Evolutionary conservation across 768 basidiomycete species (phyloP), one percentile per base, ranked within the genome.

Genomic region (Hortiboletus campestris): DNA sequence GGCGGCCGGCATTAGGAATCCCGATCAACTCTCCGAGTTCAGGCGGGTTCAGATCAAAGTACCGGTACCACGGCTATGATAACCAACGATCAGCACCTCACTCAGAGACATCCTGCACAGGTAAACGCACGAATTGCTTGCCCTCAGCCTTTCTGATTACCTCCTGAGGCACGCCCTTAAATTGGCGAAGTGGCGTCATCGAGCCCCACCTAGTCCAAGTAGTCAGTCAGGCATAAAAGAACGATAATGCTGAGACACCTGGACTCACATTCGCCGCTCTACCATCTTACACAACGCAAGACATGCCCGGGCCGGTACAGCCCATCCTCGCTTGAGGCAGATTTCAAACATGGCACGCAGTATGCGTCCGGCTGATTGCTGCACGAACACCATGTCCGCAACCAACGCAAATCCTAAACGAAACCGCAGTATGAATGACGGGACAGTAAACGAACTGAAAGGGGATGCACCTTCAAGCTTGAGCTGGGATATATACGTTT

Each of bases 311-410:
- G 96, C 94, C 0, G 95, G 93, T 1, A 89, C 80, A 2, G 97
- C 93, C 97, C 97, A 99, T n/a, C 95, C 95, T 41, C 94, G 86
- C 75, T 96, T 97, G 56, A 98, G 75, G 69, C 95, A 98, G 53
- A 98, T 99, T 73, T 99, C 96, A 63, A 94, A 98, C 67, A 99
- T 91, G 16, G 96, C 96, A 19, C 94, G 92, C 38, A 98, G 76
- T 64, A 98, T 97, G 80, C 92, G 89, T 46, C 97, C 97, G 2
- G 97, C 97, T 9, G 94, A 97, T 65, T 99, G 97, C 55, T 94
- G 92, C 3, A 99, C 89, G 67, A 94, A 98, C 10, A 99, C 93
- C 91, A 92, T 94, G 61, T 94, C 90, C 0, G 91, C 89, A 2
- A 93, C 86, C 1, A 93, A 81, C 0, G 90, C 90, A 59, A 93